Evolutionary conservation across 306 rosid species (phyloP), one percentile per base, ranked within the genome.

Genomic region (Senna siamea): DNA sequence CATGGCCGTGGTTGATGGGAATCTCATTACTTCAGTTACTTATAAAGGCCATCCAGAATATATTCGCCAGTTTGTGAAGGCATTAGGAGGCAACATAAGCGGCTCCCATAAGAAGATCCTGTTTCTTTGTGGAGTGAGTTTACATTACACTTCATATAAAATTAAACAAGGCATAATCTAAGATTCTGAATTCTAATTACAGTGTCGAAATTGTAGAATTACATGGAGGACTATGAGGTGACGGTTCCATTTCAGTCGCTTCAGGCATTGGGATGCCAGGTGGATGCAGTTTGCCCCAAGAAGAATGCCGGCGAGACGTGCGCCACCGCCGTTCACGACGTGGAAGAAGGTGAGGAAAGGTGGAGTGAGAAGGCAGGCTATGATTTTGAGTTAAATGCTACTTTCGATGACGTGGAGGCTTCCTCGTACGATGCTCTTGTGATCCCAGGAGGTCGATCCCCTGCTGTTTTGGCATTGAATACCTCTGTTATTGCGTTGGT

Each of bases 321-420:
- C 72, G 82, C 80, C 34, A 92, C 96, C 19, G 94, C 91, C 40
- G 73, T 91, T 83, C 96, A 88, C 78, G 98, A 94, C 83, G 87
- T 89, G 79, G 96, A 94, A 78, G 97, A 94, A 86, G 98, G 98
- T 28, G 97, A 90, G 54, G 97, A 94, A 54, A 88, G 93, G 74
- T 94, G 89, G 76, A 88, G 84, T 72, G 89, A 85, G 86, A 91
- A 91, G 83, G 89, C 89, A 20, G 97, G 97, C 70, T 86, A 89
- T 54, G 57, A 79, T 62, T 94, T 91, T 74, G n/a, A 72, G 50
- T 76, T 91, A 66, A 94, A 85, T 5, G 88, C 95, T 26, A 76
- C 77, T 66, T 89, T 79, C 59, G 93, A 88, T 50, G 84, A 80
- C 23, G 70, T 91, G 30, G 69, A 85, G 44, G 77, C 82, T 67